Conservation (phyloP, 176 grass and related monocot species). For the Dendrocalamus sinicus region DNA sequence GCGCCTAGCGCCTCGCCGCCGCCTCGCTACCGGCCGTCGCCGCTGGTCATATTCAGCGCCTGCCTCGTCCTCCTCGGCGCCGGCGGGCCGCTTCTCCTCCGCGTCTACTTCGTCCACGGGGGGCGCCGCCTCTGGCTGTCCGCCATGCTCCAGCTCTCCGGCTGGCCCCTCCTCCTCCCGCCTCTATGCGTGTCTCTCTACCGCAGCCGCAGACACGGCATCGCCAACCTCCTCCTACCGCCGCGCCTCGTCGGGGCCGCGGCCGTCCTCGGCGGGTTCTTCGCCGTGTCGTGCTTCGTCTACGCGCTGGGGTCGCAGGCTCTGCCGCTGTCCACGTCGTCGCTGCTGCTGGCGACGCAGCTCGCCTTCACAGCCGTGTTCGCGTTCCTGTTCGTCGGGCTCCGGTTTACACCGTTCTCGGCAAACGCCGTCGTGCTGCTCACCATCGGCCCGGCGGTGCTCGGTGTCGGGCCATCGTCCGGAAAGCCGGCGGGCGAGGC, state of each 20-base stretch:
- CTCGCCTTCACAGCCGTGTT: constrained; percentile 79
- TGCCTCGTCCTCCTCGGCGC: constrained; percentile 65
- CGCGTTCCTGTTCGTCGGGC: constrained; percentile 61
- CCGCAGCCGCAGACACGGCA: constrained; percentile 16
- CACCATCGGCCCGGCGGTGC: constrained; percentile 65
- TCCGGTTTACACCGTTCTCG: constrained; percentile 72
- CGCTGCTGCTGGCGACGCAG: constrained; percentile 76
- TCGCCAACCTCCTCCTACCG: constrained; percentile 43
- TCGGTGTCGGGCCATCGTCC: constrained; percentile 50
- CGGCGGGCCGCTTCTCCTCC: constrained; percentile 59
- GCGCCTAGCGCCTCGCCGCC: constrained; percentile 4
- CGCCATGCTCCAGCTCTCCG: constrained; percentile 56
- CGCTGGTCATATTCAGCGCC: constrained; percentile 52
- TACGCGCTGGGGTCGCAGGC: constrained; percentile 57
- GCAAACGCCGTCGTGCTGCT: constrained; percentile 73
- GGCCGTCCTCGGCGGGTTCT: constrained; percentile 52
- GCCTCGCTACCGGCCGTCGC: constrained; percentile 27
- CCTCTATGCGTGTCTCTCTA: constrained; percentile 46
- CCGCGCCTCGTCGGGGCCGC: constrained; percentile 35
- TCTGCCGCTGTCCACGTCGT: constrained; percentile 79
- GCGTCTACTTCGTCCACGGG: constrained; percentile 73
- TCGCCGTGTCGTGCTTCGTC: constrained; percentile 54
- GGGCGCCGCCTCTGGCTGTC: constrained; percentile 66
- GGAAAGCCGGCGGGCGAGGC: constrained; percentile 51
- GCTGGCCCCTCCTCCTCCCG: constrained; percentile 68